Evolutionary conservation across 2,329 filamentous ascomycete genomes (phyloP), one percentile per base, ranked within the genome.

Genomic region (Fusarium mundagurra): DNA sequence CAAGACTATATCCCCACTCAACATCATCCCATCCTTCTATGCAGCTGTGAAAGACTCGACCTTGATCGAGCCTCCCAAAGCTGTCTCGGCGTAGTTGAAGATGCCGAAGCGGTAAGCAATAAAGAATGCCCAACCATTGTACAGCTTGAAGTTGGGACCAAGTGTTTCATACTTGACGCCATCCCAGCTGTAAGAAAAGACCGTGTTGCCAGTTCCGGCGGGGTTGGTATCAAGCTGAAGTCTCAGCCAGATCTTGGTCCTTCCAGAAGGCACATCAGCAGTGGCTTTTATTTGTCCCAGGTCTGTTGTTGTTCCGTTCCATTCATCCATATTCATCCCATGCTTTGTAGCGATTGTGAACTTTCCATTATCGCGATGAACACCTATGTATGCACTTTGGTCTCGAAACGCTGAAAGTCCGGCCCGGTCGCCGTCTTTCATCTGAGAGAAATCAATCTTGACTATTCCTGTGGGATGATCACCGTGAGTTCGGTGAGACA

Each of bases 391-490:
- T 0, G 87, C 87, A 2, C 83, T 84, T 18, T 82, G 80, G 71
- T 91, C 87, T 2, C 89, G 85, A 79, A 91, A 88, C 9, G 87
- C 80, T 0, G 87, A 85, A 1, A 89, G 81, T 3, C 89, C 89
- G 0, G 85, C 82, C 18, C 84, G 82, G 67, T 91, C 89, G 6
- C 88, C 89, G 58, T 85, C 83, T 0, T 79, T 76, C 84, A 90
- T 87, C 47, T 80, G 80, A 39, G 80, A 82, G 44, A 86, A 84
- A 73, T 90, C 84, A 13, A 91, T 74, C 14, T 83, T 69, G 34
- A 90, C 84, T 0, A 88, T 91, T 0, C 84, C 89, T 0, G 77
- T 73, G 14, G 87, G 78, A 75, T 81, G 82, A 81, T 86, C 81
- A 75, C 88, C 81, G 68, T 84, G 61, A 75, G 89, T 78, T 78